Percentiles rank a stretch among this genome's conserved stretches.
Evolutionary conservation across 2,329 filamentous ascomycete genomes (phyloP).

Genomic region (Aspergillus sergii): DNA sequence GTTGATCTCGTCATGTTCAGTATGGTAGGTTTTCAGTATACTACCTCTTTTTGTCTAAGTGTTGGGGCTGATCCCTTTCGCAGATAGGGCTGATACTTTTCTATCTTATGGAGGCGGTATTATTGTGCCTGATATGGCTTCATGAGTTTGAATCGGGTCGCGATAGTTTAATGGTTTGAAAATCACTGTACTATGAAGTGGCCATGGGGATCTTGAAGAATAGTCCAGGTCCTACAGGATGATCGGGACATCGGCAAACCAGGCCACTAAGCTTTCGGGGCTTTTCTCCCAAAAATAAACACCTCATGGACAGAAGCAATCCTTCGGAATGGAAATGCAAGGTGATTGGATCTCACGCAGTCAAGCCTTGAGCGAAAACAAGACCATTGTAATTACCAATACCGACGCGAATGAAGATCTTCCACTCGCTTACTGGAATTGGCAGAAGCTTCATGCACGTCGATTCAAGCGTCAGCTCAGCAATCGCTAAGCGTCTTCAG

Average conservation of each 20-base stretch:
- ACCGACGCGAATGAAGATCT: not conserved
- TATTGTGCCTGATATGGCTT: not conserved
- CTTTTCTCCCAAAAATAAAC: not conserved
- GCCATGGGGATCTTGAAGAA: too few relatives aligned
- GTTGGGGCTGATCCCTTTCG: not conserved
- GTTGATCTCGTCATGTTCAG: not conserved
- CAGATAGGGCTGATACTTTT: not conserved
- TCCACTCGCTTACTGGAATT: not conserved
- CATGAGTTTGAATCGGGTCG: not conserved
- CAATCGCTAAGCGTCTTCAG: not conserved
- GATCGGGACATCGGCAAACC: too few relatives aligned
- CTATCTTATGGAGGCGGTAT: not conserved
- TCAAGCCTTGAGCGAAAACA: not conserved
- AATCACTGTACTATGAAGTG: too few relatives aligned
- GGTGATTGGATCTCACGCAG: not conserved
- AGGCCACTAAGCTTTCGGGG: too few relatives aligned
- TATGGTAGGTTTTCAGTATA: not conserved
- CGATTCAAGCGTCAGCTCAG: not conserved
- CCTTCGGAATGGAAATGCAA: not conserved
- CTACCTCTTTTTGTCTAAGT: not conserved
- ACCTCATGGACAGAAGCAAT: not conserved
- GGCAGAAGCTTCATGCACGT: not conserved
- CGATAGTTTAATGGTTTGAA: too few relatives aligned
- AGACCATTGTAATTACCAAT: not conserved
- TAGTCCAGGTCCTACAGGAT: too few relatives aligned